These are phyloP conservation scores for Colletotrichum plurivorum DNA, from an alignment of 2,329 filamentous ascomycete genomes.

Conservation along the genomic window DNA sequence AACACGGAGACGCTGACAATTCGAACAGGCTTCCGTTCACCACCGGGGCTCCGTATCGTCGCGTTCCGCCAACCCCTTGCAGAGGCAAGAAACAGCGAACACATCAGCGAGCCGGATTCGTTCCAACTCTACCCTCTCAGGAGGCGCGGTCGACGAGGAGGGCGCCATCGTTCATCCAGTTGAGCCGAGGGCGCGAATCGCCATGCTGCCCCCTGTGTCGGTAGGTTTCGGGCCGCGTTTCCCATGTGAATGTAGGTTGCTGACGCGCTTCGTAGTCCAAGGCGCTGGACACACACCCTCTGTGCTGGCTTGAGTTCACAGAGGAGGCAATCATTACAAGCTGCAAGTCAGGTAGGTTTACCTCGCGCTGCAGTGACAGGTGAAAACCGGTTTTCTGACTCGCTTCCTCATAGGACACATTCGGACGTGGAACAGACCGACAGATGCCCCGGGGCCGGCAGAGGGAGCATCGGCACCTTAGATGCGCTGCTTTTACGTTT, in stretches of 20 bases:
- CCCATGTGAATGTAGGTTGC: not conserved
- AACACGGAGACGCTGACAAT: slow-evolving; percentile 29
- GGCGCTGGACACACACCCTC: slow-evolving; percentile 85
- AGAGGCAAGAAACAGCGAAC: slow-evolving; percentile 74
- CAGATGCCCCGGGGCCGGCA: slow-evolving; percentile 42
- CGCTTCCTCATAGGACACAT: slow-evolving; percentile 72
- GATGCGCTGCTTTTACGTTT: slow-evolving; percentile 11
- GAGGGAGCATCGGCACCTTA: slow-evolving; percentile 34
- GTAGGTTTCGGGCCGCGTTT: slow-evolving; percentile 62
- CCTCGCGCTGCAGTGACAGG: slow-evolving; percentile 36
- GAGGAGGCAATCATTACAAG: slow-evolving; percentile 94
- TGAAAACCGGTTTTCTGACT: not conserved
- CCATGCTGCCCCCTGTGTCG: slow-evolving; percentile 91
- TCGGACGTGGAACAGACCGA: slow-evolving; percentile 79
- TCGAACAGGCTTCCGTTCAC: slow-evolving; percentile 65
- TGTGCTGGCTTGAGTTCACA: slow-evolving; percentile 94
- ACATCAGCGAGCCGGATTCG: slow-evolving; percentile 73
- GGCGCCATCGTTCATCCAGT: slow-evolving; percentile 82
- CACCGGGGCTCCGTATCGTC: slow-evolving; percentile 70
- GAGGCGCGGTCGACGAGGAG: slow-evolving; percentile 60
- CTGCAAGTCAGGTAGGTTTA: slow-evolving; percentile 84
- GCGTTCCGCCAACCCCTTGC: slow-evolving; percentile 61
- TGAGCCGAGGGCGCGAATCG: slow-evolving; percentile 85
- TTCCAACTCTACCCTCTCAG: slow-evolving; percentile 78
- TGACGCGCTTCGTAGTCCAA: slow-evolving; percentile 72